Percentiles rank a stretch among this genome's conserved stretches.
These are phyloP conservation scores for Leccinum truebloodii DNA, from an alignment of 768 basidiomycete species.

Conservation along the genomic window DNA sequence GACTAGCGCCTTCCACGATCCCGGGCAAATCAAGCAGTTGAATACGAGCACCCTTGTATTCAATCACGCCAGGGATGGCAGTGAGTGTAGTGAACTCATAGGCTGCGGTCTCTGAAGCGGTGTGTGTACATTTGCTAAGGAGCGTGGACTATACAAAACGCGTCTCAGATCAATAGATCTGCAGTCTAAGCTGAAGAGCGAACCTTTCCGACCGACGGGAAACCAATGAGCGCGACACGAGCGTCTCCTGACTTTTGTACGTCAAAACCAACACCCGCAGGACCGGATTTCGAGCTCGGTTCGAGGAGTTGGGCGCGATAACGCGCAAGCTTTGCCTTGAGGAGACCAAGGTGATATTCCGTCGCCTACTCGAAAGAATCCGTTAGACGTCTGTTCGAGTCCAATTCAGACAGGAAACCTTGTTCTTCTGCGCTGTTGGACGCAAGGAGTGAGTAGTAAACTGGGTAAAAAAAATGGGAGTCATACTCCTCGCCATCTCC, in stretches of 20 bases:
- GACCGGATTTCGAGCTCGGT: constrained; percentile 80
- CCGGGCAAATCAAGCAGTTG: constrained; percentile 95
- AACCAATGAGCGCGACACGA: constrained; percentile 89
- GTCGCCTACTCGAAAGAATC: constrained; percentile 61
- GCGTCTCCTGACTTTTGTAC: constrained; percentile 89
- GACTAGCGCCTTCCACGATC: constrained; percentile 92
- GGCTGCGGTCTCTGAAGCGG: constrained; percentile 83
- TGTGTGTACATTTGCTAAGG: constrained; percentile 89
- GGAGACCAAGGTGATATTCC: constrained; percentile 89
- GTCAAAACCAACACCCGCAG: constrained; percentile 83
- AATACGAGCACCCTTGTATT: constrained; percentile 91
- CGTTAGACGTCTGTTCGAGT: constrained; percentile 11
- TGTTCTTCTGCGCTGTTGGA: constrained; percentile 87
- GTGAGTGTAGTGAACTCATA: constrained; percentile 96
- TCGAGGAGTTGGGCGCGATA: constrained; percentile 96
- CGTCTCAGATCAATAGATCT: constrained; percentile 8
- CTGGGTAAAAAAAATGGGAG: neutral
- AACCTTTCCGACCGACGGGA: constrained; percentile 93
- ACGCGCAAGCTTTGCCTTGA: constrained; percentile 93
- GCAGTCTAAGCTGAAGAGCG: neutral
- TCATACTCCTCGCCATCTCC: constrained; percentile 97
- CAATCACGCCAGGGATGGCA: constrained; percentile 96
- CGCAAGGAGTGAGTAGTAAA: neutral
- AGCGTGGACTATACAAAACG: constrained; percentile 70
- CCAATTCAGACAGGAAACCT: constrained; percentile 47